Evolutionary conservation across 2,329 filamentous ascomycete genomes (phyloP), one percentile per base, ranked within the genome.

Genomic region (Neonectria magnoliae): DNA sequence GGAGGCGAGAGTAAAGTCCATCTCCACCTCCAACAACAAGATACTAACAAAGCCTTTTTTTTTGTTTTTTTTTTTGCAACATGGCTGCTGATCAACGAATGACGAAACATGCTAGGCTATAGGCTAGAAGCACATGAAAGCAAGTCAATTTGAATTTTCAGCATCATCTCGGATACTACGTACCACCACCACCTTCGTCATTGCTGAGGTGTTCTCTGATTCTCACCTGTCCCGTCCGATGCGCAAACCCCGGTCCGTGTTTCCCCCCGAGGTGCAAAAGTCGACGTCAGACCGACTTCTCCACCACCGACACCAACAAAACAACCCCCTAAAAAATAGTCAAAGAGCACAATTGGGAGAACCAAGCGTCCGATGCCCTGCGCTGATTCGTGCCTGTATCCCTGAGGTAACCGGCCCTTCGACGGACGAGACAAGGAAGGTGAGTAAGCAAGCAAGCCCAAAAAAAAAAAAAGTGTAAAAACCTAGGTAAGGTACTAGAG

Each of bases 241-340:
- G 42, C 29, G 33, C 27, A 55, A 51, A 59, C 60, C 60, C 50
- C 54, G 47, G 29, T 54, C 36, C 48, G 33, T 38, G 27, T 20
- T 36, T 53, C 60, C 60, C 60, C 54, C 60, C 54, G 18, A 45
- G 45, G 51, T 41, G 44, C 41, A 63, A 62, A 25, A 20, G 42
- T 51, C 48, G 54, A 63, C 44, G 60, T 63, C 60, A 63, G 55
- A 63, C 55, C 54, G 55, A 52, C 50, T 58, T 59, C 60, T 55
- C 60, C 60, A 63, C 60, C 38, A 50, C 52, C 33, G 51, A 36
- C 44, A 47, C 45, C 48, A 50, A 62, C 48, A 33, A 55, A 53
- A 48, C 47, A 27, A 48, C 53, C 38, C 38, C 42, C 14, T 25
- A n/a, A 31, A 36, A 33, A 31, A 47, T 50, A 50, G 42, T 55